Base-by-base conservation (phyloP, 441 rosid genomes). In the Monsonia emarginata region DNA sequence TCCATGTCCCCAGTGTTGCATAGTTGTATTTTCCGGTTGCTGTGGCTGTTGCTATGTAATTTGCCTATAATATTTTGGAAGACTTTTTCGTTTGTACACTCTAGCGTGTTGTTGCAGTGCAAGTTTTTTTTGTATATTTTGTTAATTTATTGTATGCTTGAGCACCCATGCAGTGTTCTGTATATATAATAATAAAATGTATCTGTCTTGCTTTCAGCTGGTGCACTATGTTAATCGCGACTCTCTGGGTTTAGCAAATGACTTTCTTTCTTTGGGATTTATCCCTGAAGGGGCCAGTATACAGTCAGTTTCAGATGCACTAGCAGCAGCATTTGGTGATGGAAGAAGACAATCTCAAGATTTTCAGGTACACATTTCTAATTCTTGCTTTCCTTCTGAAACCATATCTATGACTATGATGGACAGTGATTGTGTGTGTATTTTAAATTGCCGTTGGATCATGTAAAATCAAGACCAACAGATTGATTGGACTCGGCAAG, bases 181-280 rank as follows among this genome's bases (percentile, higher is more conserved):
- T 19, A n/a, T 34, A 56, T 64, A 30, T 72, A 65, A 32, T 48
- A 66, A 19, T 48, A 16, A 61, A 34, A 84, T 73, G 81, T 74
- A 65, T 72, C 9, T 79, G 80, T 56, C 74, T 61, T 73, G 67
- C 76, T 87, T 85, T 78, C 97, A 95, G 99, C 96, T 89, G 68
- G 96, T 95, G 80, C 99, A 95, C 88, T 91, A 84, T 80, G 96
- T 95, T 78, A 95, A 95, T 77, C 97, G 93, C 74, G 99, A 95
- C 83, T 87, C 98, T 65, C 85, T 87, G 81, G 91, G 98, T 81
- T 79, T 95, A 86, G 99, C 99, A 76, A 91, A 89, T 87, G 99
- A 91, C 82, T 91, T 86, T 82, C 93, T 88, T 78, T 91, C 99
- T 71, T 83, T 95, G 95, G 98, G 99, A 72, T 91, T 95, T 87